Conservation (phyloP, 1,139 yeast species). For the Pichia sp. region DNA sequence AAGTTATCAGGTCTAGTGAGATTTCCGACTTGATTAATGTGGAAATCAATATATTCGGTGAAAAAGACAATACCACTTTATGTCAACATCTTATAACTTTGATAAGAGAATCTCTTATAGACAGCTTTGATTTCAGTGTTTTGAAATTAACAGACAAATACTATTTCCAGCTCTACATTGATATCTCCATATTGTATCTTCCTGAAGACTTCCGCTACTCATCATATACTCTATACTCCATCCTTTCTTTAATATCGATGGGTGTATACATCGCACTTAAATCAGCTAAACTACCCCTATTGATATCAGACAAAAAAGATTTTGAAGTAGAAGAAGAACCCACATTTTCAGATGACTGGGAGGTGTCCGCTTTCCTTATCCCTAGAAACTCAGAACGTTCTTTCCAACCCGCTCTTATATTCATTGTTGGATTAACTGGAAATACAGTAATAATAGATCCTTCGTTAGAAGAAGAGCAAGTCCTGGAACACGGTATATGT, state of each 20-base stretch:
- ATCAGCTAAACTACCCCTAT: conserved; percentile 70
- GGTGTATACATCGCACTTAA: conserved; percentile 76
- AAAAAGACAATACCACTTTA: conserved; percentile 64
- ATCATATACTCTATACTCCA: conserved; percentile 53
- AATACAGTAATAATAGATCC: conserved; percentile 72
- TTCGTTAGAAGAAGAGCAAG: conserved; percentile 77
- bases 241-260: conserved; percentile 68
- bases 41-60: conserved; percentile 71
- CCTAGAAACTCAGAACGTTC: conserved; percentile 23
- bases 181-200: conserved; percentile 69
- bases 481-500: conserved; percentile 75
- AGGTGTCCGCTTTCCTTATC: conserved; percentile 46
- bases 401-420: conserved; percentile 68
- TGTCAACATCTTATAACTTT: conserved; percentile 55
- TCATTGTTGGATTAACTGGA: conserved; percentile 73
- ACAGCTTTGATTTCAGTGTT: conserved; percentile 44
- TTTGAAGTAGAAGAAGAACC: conserved; percentile 78
- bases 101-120: conserved; percentile 43
- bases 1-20: conserved; percentile 56
- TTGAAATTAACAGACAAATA: conserved; percentile 68
- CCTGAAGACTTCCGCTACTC: conserved; percentile 40
- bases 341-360: conserved; percentile 87
- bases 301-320: conserved; percentile 54
- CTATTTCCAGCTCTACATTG: conserved; percentile 71
- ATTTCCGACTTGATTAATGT: conserved; percentile 53